A percentile compares a stretch with the other conserved stretches of the same genome.
phyloP scores from a whole-genome alignment of 192 early-diverging fungal species.

The Cladochytrium replicatum region DNA sequence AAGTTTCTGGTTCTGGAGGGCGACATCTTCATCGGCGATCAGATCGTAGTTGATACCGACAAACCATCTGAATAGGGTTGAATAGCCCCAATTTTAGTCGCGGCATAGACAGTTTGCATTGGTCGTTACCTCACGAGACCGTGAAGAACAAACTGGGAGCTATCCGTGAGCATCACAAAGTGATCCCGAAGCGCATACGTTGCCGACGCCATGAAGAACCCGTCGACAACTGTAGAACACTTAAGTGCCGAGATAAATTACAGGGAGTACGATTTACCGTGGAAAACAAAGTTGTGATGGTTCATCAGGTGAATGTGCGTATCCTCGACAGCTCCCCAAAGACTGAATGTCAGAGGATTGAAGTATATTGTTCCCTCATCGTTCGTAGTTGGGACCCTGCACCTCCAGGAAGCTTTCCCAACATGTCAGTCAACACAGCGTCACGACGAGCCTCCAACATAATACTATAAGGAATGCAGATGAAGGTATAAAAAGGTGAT shows the following conservation, averaged over 20 bases:
- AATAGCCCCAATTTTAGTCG: slow-evolving; percentile 4
- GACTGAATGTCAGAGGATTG: slow-evolving; percentile 13
- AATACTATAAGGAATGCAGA: no score
- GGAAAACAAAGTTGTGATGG: slow-evolving; percentile 12
- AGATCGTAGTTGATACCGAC: slow-evolving; percentile 14
- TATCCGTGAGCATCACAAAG: slow-evolving; percentile 6
- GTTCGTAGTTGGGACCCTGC: slow-evolving; percentile 14
- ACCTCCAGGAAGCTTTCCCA: slow-evolving; percentile 10
- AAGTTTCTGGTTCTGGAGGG: neutral
- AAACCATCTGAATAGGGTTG: slow-evolving; percentile 18
- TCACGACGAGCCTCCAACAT: no score
- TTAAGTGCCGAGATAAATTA: slow-evolving; percentile 3
- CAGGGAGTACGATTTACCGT: neutral
- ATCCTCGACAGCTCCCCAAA: slow-evolving; percentile 18
- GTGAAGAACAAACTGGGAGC: slow-evolving; percentile 8
- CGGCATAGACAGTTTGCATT: neutral
- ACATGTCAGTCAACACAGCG: no score
- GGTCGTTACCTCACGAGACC: slow-evolving; percentile 17
- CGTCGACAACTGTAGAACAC: slow-evolving; percentile 15
- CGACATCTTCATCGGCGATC: neutral
- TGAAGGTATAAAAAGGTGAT: slow-evolving; percentile 6
- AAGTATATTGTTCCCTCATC: slow-evolving; percentile 7
- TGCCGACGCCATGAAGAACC: slow-evolving; percentile 17
- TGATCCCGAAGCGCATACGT: slow-evolving; percentile 20
- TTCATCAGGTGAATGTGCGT: slow-evolving; percentile 19